Base-by-base conservation (phyloP, 2,329 filamentous ascomycete species). In the Berkeleyomyces basicola region DNA sequence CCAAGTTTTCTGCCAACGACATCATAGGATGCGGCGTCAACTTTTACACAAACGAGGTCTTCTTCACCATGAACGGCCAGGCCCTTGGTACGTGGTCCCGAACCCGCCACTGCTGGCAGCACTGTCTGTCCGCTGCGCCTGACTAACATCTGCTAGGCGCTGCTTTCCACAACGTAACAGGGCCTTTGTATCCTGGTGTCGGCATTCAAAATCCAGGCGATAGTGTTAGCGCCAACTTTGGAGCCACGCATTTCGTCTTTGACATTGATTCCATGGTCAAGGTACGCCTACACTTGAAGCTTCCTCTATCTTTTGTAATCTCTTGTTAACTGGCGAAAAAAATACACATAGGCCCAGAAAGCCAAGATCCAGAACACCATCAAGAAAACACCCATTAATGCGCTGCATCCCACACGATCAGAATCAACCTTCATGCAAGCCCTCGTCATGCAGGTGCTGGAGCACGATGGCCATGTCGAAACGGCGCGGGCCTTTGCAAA, bases 381-480 rank as follows among this genome's bases (percentile, higher is more conserved):
- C n/a, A 31, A 37, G 9, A 31, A 9, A n/a, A 55, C 51, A n/a
- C n/a, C 51, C 51, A 37, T 55, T 37, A 36, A 55, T 31, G 16
- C 51, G 1, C 51, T 55, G 14, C 51, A 55, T 7, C 51, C 57
- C 40, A 44, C 44, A 3, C n/a, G 14, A 39, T 31, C 44, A 7
- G 16, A 47, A 36, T n/a, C 11, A 7, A 42, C 7, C 7, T 59
- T 59, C 2, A n/a, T 46, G 7, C 16, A 7, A 10, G 40, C n/a
- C 40, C 62, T 79, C 76, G 80, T 85, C 16, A 79, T 90, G 46
- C 91, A 96, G 73, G 97, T 95, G 67, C 77, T 99, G 11, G 88
- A 91, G 44, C 92, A 97, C 68, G 93, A 97, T 69, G 93, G 93
- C 64, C 97, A 96, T 68, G 86, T 96, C 6, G 92, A 96, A 67